phyloP scores from a whole-genome alignment of 257 asterid genomes.

The Henckelia pumila region DNA sequence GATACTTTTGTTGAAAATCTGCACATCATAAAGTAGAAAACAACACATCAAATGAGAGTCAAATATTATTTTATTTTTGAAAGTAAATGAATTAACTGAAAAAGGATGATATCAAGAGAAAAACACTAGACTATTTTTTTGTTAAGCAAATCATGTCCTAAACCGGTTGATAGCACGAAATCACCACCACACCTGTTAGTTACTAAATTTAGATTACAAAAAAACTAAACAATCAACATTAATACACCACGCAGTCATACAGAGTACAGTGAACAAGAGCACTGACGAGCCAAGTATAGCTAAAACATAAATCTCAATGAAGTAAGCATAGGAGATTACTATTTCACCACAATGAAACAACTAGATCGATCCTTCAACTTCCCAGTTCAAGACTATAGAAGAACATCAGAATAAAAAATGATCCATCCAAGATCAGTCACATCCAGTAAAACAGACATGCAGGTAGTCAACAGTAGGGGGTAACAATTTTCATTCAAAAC shows the following conservation, averaged over 20 bases:
- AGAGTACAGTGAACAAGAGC: neutral
- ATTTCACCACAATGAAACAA: neutral
- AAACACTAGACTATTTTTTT: no score
- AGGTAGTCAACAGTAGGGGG: neutral
- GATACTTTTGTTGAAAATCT: neutral
- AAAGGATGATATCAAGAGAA: neutral
- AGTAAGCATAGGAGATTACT: neutral
- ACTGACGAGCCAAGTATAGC: neutral
- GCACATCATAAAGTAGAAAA: neutral
- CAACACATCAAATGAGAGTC: neutral
- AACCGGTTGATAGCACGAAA: no score
- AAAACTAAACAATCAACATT: no score
- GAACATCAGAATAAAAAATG: neutral
- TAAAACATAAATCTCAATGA: neutral
- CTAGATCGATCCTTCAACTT: neutral
- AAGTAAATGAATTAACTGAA: no score
- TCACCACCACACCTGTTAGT: neutral
- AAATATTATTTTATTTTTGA: no score
- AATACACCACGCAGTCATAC: neutral
- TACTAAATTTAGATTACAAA: neutral
- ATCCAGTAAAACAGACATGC: neutral
- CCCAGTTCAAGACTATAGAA: neutral
- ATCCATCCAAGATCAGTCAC: slow-evolving; percentile 1
- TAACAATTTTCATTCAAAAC: neutral
- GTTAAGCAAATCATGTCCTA: no score